Percentiles rank a stretch among this genome's conserved stretches.
phyloP scores from a whole-genome alignment of 1,284 basidiomycete species.

The Schizophyllum commune region DNA sequence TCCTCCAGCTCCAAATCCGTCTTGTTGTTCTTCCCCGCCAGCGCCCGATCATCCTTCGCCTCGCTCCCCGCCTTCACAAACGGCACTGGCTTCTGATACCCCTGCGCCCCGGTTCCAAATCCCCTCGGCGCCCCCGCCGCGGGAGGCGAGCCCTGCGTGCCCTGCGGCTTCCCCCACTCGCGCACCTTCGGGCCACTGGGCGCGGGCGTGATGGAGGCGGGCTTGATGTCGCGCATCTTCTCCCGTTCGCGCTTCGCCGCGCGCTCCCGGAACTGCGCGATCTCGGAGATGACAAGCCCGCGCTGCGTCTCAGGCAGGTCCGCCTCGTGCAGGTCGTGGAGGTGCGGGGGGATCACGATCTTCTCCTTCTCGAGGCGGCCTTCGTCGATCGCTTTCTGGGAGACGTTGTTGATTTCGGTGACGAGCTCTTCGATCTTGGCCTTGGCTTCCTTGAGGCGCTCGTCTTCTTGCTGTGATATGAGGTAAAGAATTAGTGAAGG shows the following conservation, averaged over 20 bases:
- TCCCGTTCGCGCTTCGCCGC: slow-evolving; percentile 83
- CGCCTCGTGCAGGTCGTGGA: slow-evolving; percentile 91
- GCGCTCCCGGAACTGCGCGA: slow-evolving; percentile 86
- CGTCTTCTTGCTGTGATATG: slow-evolving; percentile 52
- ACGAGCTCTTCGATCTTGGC: slow-evolving; percentile 49
- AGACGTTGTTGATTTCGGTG: slow-evolving; percentile 51
- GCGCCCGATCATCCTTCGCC: slow-evolving; percentile 28
- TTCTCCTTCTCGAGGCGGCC: slow-evolving; percentile 68
- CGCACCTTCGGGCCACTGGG: slow-evolving; percentile 68
- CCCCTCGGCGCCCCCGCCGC: slow-evolving; percentile 31
- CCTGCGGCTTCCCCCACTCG: slow-evolving; percentile 65
- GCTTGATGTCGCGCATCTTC: slow-evolving; percentile 68
- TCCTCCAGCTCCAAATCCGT: slow-evolving; percentile 83
- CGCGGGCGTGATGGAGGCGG: slow-evolving; percentile 28
- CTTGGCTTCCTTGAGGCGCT: slow-evolving; percentile 44
- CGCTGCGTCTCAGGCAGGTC: slow-evolving; percentile 95
- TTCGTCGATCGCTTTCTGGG: slow-evolving; percentile 58
- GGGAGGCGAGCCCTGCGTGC: slow-evolving; percentile 30
- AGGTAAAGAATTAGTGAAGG: not conserved
- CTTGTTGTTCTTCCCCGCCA: slow-evolving; percentile 33
- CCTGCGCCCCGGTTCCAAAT: slow-evolving; percentile 61
- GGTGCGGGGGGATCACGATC: slow-evolving; percentile 87
- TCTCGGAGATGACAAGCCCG: slow-evolving; percentile 89
- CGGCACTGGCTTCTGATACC: slow-evolving; percentile 68
- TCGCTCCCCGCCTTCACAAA: slow-evolving; percentile 67